Percentiles rank a stretch among this genome's conserved stretches.
phyloP scores from a whole-genome alignment of 352 stramenopile genomes.

The Detonula confervacea region DNA sequence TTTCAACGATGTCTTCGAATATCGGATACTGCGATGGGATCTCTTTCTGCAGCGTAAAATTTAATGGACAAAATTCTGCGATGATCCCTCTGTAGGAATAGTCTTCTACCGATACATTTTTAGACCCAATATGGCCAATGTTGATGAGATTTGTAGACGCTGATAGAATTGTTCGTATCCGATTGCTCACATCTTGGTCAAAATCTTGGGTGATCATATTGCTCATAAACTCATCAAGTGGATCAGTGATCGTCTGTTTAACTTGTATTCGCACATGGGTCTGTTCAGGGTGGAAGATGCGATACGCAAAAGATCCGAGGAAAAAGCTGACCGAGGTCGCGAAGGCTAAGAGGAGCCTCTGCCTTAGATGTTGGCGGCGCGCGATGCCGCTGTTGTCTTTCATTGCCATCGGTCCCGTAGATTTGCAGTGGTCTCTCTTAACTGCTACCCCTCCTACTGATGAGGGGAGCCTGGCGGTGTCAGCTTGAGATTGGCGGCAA shows the following conservation, averaged over 20 bases:
- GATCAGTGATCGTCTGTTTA: background rate
- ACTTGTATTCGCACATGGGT: background rate
- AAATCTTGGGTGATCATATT: constrained; percentile 10
- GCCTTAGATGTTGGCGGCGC: background rate
- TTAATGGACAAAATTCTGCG: constrained; percentile 61
- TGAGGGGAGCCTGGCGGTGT: background rate
- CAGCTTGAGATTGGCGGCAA: background rate
- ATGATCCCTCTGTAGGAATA: constrained; percentile 39
- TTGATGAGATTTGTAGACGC: constrained; percentile 37
- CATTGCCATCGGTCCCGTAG: constrained; percentile 17
- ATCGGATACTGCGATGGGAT: constrained; percentile 70
- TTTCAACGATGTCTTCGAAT: constrained; percentile 68
- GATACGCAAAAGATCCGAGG: background rate
- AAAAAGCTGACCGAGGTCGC: background rate
- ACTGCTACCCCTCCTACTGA: background rate
- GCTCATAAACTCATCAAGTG: constrained; percentile 4
- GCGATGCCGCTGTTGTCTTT: constrained; percentile 29
- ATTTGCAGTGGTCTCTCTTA: no score
- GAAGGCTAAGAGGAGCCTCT: background rate
- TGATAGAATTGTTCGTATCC: constrained; percentile 29
- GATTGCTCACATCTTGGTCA: background rate
- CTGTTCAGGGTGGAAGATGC: background rate
- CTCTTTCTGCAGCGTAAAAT: constrained; percentile 62
- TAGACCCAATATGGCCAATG: constrained; percentile 18
- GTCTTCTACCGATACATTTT: constrained; percentile 15